phyloP scores from a whole-genome alignment of 306 rosid genomes.

The Trichosanthes cucumerina region DNA sequence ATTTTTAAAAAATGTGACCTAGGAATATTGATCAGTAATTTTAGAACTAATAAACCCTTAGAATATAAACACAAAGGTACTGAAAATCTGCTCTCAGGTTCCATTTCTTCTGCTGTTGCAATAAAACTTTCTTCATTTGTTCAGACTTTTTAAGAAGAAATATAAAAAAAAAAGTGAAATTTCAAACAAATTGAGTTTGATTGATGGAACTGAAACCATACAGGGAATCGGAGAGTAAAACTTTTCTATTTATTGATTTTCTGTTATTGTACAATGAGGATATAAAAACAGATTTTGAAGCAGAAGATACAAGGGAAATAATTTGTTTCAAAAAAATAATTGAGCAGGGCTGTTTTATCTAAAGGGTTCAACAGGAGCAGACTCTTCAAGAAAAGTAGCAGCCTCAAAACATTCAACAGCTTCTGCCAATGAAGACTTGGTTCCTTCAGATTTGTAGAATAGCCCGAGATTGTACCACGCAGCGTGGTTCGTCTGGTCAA shows the following conservation, averaged over 20 bases:
- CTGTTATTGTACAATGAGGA: constrained; percentile 9
- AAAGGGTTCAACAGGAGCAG: constrained; percentile 78
- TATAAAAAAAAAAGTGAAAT: background rate
- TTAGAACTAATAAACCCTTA: background rate
- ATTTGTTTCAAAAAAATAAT: background rate
- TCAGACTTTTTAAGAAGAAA: background rate
- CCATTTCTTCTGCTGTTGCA: background rate
- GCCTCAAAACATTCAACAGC: constrained; percentile 76
- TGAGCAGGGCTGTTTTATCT: constrained; percentile 27
- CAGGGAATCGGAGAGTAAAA: background rate
- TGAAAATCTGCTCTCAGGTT: background rate
- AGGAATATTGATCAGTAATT: no score
- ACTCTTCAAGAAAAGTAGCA: constrained; percentile 59
- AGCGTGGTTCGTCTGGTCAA: constrained; percentile 46
- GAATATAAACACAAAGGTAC: background rate
- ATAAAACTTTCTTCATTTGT: background rate
- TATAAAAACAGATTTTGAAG: background rate
- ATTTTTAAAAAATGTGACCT: no score
- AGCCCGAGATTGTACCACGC: constrained; percentile 90
- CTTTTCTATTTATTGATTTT: constrained; percentile 3
- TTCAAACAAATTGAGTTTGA: background rate
- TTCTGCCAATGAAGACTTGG: constrained; percentile 37
- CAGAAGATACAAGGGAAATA: constrained; percentile 2
- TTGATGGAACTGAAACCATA: background rate
- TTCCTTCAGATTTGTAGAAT: constrained; percentile 39